Evolutionary conservation across 2,329 filamentous ascomycete genomes (phyloP), one percentile per base, ranked within the genome.

Genomic region (Paraconiothyrium sp.): DNA sequence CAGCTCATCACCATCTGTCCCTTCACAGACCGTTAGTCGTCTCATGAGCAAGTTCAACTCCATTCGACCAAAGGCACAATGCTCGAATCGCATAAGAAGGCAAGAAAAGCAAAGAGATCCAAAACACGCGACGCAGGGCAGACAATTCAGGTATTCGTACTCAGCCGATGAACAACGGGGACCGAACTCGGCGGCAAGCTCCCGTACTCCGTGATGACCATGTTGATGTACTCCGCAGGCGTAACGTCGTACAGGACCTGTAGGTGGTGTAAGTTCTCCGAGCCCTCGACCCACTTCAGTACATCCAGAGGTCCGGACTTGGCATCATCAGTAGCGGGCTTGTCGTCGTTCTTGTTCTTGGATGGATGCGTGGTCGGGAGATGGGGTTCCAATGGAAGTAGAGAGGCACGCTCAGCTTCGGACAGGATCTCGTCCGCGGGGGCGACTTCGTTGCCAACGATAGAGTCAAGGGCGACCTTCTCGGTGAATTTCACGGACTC

Each of bases 401-500:
- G 65, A 2, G 71, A 69, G 20, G 66, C 60, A 32, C 76, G 73
- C 57, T 78, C 75, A 20, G 67, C 57, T 47, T 78, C 75, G 2
- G 76, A 76, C 54, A 84, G 72, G 11, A 91, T 80, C 80, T 92
- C 84, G 78, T 91, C 88, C 79, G 92, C 73, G 77, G 94, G 85
- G 80, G 88, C 93, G 64, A 97, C 90, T 82, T 99, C 95, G 78
- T 99, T 99, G 72, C 93, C 90, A 46, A 95, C 94, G 67, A 98
- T 92, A 27, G 93, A 94, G 80, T 98, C 95, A 14, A 96, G 88
- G 7, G 93, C 92, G 11, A 97, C 92, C 60, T 93, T 90, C 70
- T 93, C 89, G 72, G 95, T 92, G 77, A 98, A 97, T 80, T 98
- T 99, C 81, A 98, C 90, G 4, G 91, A 95, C 82, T 98, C 94